Percentiles rank a stretch among this genome's conserved stretches.
These are phyloP conservation scores for Colletotrichum viniferum DNA, from an alignment of 2,329 filamentous ascomycete species.

Conservation along the genomic window DNA sequence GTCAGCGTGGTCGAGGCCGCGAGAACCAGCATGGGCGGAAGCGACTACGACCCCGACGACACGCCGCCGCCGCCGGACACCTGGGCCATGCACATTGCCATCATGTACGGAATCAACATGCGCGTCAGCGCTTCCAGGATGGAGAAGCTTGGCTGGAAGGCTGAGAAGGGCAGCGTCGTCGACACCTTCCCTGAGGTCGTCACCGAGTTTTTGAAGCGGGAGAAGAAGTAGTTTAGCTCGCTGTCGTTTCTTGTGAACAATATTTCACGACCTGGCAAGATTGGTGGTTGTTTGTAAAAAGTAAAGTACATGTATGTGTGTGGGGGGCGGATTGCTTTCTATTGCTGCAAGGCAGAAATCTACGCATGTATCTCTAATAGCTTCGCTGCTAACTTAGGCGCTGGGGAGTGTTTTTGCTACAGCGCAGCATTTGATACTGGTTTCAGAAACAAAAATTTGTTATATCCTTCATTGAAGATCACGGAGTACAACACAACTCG, in stretches of 20 bases:
- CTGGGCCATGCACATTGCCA: constrained; percentile 13
- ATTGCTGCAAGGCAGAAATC: not conserved
- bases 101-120: constrained; percentile 16
- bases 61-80: constrained; percentile 5
- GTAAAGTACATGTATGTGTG: not conserved
- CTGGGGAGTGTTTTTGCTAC: not conserved
- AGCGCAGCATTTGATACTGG: not conserved
- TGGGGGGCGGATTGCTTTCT: not conserved
- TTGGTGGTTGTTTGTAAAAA: not conserved
- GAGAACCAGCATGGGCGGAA: not conserved
- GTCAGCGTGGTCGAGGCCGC: not conserved
- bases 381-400: not conserved
- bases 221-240: not conserved
- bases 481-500: not conserved
- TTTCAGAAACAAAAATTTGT: not conserved
- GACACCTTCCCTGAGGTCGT: not conserved
- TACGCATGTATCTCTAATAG: not conserved
- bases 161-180: not conserved
- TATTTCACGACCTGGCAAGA: not conserved
- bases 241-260: not conserved
- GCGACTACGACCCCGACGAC: not conserved
- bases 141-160: not conserved
- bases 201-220: not conserved
- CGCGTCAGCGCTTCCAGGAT: not conserved
- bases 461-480: not conserved